These are phyloP conservation scores for Nymphaea thermarum DNA, from an alignment of 164 flowering plant genomes.

Conservation along the genomic window DNA sequence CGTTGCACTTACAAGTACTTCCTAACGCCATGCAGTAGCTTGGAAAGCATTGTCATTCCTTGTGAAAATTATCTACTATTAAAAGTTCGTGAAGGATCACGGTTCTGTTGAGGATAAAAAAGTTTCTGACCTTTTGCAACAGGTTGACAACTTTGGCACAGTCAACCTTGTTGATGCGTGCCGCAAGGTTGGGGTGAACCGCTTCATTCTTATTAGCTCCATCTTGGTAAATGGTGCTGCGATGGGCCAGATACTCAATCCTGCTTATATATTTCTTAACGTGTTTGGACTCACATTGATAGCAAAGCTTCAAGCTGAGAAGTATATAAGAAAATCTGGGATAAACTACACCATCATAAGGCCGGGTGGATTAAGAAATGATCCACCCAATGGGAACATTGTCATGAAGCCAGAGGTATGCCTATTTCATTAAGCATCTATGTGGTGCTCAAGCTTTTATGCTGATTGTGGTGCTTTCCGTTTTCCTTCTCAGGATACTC, in stretches of 20 bases:
- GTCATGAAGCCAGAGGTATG: conserved; percentile 90
- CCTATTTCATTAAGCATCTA: background rate
- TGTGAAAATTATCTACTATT: background rate
- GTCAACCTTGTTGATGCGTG: conserved; percentile 95
- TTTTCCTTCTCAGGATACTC: conserved; percentile 50
- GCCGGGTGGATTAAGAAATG: conserved; percentile 92
- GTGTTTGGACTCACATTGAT: conserved; percentile 75
- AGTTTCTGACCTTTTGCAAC: conserved; percentile 4
- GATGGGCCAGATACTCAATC: conserved; percentile 89
- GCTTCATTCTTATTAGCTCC: conserved; percentile 79
- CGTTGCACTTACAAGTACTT: too few relatives aligned
- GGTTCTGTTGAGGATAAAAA: background rate
- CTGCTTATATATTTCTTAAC: conserved; percentile 83
- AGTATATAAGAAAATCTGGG: conserved; percentile 72
- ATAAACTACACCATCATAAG: conserved; percentile 90
- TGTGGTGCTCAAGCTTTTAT: conserved; percentile 1
- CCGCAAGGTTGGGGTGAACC: conserved; percentile 47
- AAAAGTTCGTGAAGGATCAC: background rate
- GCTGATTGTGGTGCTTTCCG: background rate
- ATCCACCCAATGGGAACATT: conserved; percentile 75
- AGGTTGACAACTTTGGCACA: conserved; percentile 94
- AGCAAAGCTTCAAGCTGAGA: conserved; percentile 95
- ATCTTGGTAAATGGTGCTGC: conserved; percentile 96
- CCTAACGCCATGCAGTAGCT: too few relatives aligned
- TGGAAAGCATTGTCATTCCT: too few relatives aligned